Evolutionary conservation across 306 rosid genomes (phyloP).

Genomic region (Dalbergia cultrata): DNA sequence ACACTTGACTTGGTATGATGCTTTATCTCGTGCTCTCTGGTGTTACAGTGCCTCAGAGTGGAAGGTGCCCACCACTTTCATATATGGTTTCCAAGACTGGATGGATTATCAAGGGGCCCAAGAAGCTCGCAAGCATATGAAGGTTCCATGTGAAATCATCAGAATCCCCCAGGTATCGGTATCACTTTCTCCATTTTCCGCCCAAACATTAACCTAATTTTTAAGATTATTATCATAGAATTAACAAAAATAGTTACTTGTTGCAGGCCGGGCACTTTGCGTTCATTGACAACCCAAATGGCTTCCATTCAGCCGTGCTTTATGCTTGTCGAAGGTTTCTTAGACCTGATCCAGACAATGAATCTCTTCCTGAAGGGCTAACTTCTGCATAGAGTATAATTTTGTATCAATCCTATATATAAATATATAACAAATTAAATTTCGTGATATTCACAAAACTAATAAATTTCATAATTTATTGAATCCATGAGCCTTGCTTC

Average conservation of each 20-base stretch:
- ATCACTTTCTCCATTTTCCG: conserved; percentile 34
- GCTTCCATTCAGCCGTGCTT: conserved; percentile 81
- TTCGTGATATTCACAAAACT: not conserved
- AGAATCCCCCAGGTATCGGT: conserved; percentile 88
- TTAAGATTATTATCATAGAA: conserved; percentile 4
- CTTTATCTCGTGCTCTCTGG: not conserved
- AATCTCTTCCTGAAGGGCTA: conserved; percentile 78
- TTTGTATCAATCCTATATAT: not conserved
- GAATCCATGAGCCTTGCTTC: conserved; percentile 19
- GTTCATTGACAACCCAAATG: conserved; percentile 81
- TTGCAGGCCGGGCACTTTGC: conserved; percentile 90
- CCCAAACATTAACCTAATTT: conserved; percentile 1
- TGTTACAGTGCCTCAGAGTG: conserved; percentile 82
- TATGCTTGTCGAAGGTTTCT: conserved; percentile 84
- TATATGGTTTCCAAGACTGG: conserved; percentile 90
- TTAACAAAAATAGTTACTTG: conserved; percentile 12
- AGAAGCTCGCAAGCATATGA: conserved; percentile 92
- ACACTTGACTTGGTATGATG: conserved; percentile 1
- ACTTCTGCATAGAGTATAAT: conserved; percentile 58
- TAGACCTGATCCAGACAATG: conserved; percentile 62
- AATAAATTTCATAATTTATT: not conserved
- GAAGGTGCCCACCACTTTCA: conserved; percentile 96
- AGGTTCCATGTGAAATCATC: conserved; percentile 90
- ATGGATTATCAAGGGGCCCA: conserved; percentile 89
- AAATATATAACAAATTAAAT: not conserved